These are phyloP conservation scores for Russula vinacea DNA, from an alignment of 768 basidiomycete species.

Conservation along the genomic window DNA sequence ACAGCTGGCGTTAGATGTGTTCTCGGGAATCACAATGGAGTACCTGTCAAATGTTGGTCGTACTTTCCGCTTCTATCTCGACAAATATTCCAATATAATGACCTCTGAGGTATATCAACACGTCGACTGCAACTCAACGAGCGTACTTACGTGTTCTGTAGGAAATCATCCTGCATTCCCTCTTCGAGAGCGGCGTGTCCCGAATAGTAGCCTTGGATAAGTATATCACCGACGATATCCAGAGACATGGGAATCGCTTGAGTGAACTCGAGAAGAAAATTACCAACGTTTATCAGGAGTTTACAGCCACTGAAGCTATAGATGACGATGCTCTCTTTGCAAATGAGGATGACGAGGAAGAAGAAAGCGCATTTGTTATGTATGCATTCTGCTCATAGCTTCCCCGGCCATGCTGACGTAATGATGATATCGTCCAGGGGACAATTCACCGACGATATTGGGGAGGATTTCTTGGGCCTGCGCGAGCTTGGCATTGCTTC, in stretches of 20 bases:
- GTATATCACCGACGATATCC: slow-evolving; percentile 85
- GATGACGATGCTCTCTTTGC: slow-evolving; percentile 62
- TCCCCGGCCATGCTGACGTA: slow-evolving; percentile 6
- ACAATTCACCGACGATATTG: slow-evolving; percentile 81
- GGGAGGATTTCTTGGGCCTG: slow-evolving; percentile 91
- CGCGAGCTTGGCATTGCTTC: slow-evolving; percentile 83
- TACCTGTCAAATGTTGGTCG: slow-evolving; percentile 84
- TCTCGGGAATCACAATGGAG: slow-evolving; percentile 73
- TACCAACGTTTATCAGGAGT: slow-evolving; percentile 73
- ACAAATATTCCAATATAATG: slow-evolving; percentile 79
- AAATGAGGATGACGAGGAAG: slow-evolving; percentile 54
- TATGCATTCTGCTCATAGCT: slow-evolving; percentile 35
- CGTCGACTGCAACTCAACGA: not conserved
- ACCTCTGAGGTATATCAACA: slow-evolving; percentile 65
- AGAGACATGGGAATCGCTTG: slow-evolving; percentile 74
- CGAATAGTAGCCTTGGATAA: slow-evolving; percentile 76
- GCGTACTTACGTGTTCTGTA: slow-evolving; percentile 36
- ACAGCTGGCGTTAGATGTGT: slow-evolving; percentile 69
- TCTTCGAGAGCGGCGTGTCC: slow-evolving; percentile 85
- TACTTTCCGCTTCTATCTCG: slow-evolving; percentile 76
- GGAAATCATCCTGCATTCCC: slow-evolving; percentile 91
- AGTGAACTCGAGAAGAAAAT: slow-evolving; percentile 84
- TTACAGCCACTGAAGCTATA: slow-evolving; percentile 47
- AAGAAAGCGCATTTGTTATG: slow-evolving; percentile 66
- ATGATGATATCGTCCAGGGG: slow-evolving; percentile 47